A percentile compares a stretch with the other conserved stretches of the same genome.
phyloP scores from a whole-genome alignment of 257 asterid genomes.

The Fraxinus quadrangulata region DNA sequence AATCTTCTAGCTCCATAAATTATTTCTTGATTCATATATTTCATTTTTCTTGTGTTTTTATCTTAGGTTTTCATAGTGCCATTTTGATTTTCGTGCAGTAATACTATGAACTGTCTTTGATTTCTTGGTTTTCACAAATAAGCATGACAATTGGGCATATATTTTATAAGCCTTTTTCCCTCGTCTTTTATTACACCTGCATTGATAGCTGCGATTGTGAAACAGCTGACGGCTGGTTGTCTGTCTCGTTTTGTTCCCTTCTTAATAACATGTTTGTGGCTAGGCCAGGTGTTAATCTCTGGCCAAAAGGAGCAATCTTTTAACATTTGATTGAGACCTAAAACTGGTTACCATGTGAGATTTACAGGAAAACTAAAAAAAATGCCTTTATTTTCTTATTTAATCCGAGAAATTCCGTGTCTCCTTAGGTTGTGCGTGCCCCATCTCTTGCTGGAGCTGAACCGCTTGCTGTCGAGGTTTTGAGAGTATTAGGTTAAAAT shows the following conservation, averaged over 20 bases:
- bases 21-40: no score
- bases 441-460: constrained; percentile 21
- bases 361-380: constrained; percentile 1
- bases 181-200: constrained; percentile 30
- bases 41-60: neutral
- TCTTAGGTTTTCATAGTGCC: constrained; percentile 16
- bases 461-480: neutral
- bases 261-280: constrained; percentile 49
- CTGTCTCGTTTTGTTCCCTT: constrained; percentile 58
- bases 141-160: constrained; percentile 32
- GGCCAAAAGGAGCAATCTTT: constrained; percentile 38
- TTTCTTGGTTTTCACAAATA: constrained; percentile 47
- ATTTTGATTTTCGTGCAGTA: constrained; percentile 32
- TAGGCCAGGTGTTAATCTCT: constrained; percentile 63
- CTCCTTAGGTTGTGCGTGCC: constrained; percentile 32
- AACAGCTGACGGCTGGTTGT: constrained; percentile 53
- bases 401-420: constrained; percentile 24
- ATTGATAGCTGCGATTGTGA: constrained; percentile 46
- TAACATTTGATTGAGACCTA: constrained; percentile 29
- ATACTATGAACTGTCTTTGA: constrained; percentile 36
- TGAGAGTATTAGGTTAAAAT: neutral
- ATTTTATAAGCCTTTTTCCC: constrained; percentile 8
- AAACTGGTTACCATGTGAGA: constrained; percentile 6
- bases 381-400: neutral
- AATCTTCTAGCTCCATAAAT: neutral